These are phyloP conservation scores for Thielaviopsis populi DNA, from an alignment of 2,329 filamentous ascomycete species.

Conservation along the genomic window DNA sequence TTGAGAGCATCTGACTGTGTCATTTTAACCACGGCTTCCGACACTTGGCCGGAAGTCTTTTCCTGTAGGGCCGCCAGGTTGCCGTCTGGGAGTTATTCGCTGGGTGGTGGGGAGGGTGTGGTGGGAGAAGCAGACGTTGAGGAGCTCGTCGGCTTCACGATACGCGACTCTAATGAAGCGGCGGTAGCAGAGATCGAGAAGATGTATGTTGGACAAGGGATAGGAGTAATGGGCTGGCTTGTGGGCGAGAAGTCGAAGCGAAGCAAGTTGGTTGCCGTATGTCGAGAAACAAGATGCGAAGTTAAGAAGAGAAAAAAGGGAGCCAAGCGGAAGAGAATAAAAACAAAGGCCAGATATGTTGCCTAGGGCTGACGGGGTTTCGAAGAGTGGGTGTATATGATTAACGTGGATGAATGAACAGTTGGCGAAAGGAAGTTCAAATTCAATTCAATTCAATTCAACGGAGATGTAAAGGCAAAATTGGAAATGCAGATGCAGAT, in stretches of 20 bases:
- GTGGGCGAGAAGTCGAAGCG: neutral
- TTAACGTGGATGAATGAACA: neutral
- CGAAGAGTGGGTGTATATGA: neutral
- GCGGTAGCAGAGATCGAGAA: neutral
- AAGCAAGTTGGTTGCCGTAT: neutral
- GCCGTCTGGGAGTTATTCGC: slow-evolving; percentile 21
- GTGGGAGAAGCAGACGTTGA: slow-evolving; percentile 1
- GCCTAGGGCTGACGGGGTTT: neutral
- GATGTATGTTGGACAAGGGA: neutral
- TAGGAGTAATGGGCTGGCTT: neutral
- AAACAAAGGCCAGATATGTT: neutral
- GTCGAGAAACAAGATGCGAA: neutral
- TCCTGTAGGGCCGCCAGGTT: slow-evolving; percentile 49
- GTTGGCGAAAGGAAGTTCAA: neutral
- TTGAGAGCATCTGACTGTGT: slow-evolving; percentile 51
- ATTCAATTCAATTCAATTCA: neutral
- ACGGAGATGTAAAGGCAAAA: neutral
- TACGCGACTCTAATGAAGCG: neutral
- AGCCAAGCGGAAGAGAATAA: neutral
- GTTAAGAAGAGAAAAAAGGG: neutral
- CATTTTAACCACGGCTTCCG: slow-evolving; percentile 54
- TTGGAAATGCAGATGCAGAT: neutral
- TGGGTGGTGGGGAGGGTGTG: neutral
- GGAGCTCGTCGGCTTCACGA: neutral
- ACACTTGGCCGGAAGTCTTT: slow-evolving; percentile 45